These are phyloP conservation scores for Pyronema domesticum DNA, from an alignment of 495 filamentous ascomycete species.

Conservation along the genomic window DNA sequence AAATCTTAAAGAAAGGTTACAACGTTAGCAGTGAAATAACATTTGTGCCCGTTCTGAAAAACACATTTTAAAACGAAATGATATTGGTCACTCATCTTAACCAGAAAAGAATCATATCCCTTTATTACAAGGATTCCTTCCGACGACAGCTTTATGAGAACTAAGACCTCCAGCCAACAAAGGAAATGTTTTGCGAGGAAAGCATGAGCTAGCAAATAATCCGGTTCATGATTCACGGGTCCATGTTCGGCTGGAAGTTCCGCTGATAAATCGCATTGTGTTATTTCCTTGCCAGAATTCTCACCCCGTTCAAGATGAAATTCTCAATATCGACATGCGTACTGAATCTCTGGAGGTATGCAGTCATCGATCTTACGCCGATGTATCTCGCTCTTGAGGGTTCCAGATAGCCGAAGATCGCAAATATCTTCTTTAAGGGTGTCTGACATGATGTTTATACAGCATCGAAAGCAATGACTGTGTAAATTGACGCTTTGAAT, in stretches of 20 bases:
- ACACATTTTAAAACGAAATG: conserved; percentile 5
- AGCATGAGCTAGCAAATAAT: not conserved
- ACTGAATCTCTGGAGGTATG: conserved; percentile 20
- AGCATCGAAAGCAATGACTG: conserved; percentile 9
- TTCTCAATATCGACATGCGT: conserved; percentile 33
- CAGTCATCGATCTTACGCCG: not conserved
- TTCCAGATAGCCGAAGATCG: conserved; percentile 19
- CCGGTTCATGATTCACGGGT: too few relatives aligned
- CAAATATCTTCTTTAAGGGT: conserved; percentile 30
- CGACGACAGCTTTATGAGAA: conserved; percentile 10
- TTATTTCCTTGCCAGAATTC: not conserved
- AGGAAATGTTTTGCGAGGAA: conserved; percentile 13
- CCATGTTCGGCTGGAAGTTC: too few relatives aligned
- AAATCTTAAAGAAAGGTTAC: not conserved
- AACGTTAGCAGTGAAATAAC: not conserved
- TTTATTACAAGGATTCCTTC: conserved; percentile 4
- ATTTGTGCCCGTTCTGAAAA: too few relatives aligned
- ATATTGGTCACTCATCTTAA: not conserved
- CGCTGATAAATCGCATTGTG: too few relatives aligned
- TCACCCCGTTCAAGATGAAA: conserved; percentile 25
- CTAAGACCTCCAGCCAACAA: conserved; percentile 18
- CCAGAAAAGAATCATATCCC: not conserved
- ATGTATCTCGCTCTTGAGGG: conserved; percentile 14
- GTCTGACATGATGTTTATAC: conserved; percentile 24
- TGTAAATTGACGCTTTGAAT: conserved; percentile 19